phyloP scores from a whole-genome alignment of 257 asterid species.

The Rauvolfia tetraphylla region DNA sequence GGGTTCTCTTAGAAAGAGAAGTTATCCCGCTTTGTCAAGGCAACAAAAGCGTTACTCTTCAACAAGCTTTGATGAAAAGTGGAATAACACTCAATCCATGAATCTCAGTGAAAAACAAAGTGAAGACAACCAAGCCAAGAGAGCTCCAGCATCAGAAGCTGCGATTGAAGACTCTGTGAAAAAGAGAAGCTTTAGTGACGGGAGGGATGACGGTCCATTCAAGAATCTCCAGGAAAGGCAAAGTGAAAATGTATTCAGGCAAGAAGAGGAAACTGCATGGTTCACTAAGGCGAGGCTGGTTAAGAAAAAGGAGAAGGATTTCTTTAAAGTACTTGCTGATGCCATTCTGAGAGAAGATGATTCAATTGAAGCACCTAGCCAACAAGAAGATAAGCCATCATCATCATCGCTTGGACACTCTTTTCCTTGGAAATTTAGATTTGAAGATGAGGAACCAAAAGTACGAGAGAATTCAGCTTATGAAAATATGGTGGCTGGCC shows the following conservation, averaged over 20 bases:
- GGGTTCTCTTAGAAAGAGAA: too few species aligned
- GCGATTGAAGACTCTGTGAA: not conserved
- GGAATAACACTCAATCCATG: not conserved
- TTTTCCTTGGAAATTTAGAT: conserved; percentile 36
- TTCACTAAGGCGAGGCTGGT: not conserved
- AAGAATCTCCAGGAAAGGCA: too few species aligned
- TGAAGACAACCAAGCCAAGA: not conserved
- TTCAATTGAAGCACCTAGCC: conserved; percentile 6
- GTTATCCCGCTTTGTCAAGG: too few species aligned
- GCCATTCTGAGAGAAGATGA: conserved; percentile 21
- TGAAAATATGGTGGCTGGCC: conserved; percentile 26
- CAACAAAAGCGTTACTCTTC: not conserved
- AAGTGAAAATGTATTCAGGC: not conserved
- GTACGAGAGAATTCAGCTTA: conserved; percentile 31
- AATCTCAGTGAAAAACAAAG: not conserved
- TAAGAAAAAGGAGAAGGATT: conserved; percentile 5
- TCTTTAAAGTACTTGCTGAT: conserved; percentile 12
- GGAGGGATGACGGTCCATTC: too few species aligned
- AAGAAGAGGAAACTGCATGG: conserved; percentile 7
- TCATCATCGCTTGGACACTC: conserved; percentile 6
- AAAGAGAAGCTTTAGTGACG: too few species aligned
- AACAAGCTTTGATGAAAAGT: not conserved
- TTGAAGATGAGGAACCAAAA: conserved; percentile 36
- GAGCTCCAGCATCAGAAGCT: too few species aligned
- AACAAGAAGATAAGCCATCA: not conserved